Base-by-base conservation (phyloP, 2,329 filamentous ascomycete genomes). In the Arthrobotrys entomopaga region DNA sequence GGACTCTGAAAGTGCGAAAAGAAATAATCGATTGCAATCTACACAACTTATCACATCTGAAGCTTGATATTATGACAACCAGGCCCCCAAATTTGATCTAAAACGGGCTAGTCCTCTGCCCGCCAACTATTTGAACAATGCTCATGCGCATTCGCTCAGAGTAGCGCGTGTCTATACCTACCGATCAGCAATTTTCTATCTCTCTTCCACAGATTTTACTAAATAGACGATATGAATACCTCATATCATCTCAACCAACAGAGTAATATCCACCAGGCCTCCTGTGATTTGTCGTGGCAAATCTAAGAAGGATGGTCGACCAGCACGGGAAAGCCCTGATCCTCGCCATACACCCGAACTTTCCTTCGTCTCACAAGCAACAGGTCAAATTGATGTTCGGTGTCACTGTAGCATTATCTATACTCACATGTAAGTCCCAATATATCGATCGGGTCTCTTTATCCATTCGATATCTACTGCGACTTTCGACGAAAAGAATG, bases 211-310 rank as follows among this genome's bases (percentile, higher is more conserved):
- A n/a, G 24, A 19, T 7, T 46, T 19, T 42, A 42, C 7, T 29
- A 15, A 16, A 40, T 16, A 4, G 26, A 64, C 60, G 59, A 64
- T 50, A 64, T 64, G 48, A 58, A 40, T 49, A 65, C 59, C 60
- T 34, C 59, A 53, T 46, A 15, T 4, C 19, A 50, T 19, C 16
- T 24, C 10, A 22, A 15, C 13, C 5, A 20, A 1, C 16, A 46
- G 42, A 19, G 6, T 19, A 46, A 13, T 19, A 46, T 19, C 13
- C 1, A 19, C 42, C 15, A 24, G 16, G n/a, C 46, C 26, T 43
- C 58, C 49, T 11, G 16, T 8, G 40, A 54, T 26, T 4, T 20
- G 34, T 29, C 20, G 65, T 71, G 66, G 19, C 46, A 5, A 7
- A n/a, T 19, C 13, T 34, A 34, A 34, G 29, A 34, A 34, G 29